phyloP scores from a whole-genome alignment of 805 yeast genomes.

The Yamadazyma endophytica region DNA sequence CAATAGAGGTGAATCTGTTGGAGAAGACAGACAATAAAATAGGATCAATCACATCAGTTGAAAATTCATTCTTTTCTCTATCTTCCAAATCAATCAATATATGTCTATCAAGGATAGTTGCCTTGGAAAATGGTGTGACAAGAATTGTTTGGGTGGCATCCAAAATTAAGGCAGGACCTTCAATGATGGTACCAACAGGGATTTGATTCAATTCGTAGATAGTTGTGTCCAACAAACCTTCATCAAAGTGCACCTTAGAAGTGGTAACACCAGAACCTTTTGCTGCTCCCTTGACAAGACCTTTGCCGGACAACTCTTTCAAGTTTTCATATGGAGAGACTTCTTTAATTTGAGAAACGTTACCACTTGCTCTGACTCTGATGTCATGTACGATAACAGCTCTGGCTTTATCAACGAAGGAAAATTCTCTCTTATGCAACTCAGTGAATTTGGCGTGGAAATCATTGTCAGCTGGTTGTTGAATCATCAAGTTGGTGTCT shows the following conservation, averaged over 20 bases:
- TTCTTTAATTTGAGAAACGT: conserved; percentile 36
- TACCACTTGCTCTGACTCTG: conserved; percentile 66
- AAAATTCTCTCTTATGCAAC: conserved; percentile 66
- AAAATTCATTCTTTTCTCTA: conserved; percentile 9
- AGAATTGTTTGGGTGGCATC: conserved; percentile 80
- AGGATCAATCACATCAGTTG: conserved; percentile 48
- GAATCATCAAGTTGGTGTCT: conserved; percentile 21
- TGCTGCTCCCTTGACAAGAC: not conserved
- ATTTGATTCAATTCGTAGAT: conserved; percentile 50
- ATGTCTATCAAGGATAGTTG: conserved; percentile 54
- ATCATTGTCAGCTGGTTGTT: conserved; percentile 16
- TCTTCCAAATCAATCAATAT: conserved; percentile 40
- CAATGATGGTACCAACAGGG: conserved; percentile 45
- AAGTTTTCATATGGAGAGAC: conserved; percentile 46
- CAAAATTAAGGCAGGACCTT: conserved; percentile 42
- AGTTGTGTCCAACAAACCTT: conserved; percentile 39
- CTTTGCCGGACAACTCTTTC: not conserved
- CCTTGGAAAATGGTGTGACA: conserved; percentile 57
- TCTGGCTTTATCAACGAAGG: conserved; percentile 53
- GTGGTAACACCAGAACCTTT: not conserved
- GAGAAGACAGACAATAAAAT: conserved; percentile 71
- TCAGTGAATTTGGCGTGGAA: conserved; percentile 45
- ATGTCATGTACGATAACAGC: conserved; percentile 66
- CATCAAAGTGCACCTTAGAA: conserved; percentile 37
- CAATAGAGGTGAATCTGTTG: conserved; percentile 83